Percentiles rank a stretch among this genome's conserved stretches.
These are phyloP conservation scores for Trypanosoma platydactyli DNA, from an alignment of 208 protist species.

Conservation along the genomic window DNA sequence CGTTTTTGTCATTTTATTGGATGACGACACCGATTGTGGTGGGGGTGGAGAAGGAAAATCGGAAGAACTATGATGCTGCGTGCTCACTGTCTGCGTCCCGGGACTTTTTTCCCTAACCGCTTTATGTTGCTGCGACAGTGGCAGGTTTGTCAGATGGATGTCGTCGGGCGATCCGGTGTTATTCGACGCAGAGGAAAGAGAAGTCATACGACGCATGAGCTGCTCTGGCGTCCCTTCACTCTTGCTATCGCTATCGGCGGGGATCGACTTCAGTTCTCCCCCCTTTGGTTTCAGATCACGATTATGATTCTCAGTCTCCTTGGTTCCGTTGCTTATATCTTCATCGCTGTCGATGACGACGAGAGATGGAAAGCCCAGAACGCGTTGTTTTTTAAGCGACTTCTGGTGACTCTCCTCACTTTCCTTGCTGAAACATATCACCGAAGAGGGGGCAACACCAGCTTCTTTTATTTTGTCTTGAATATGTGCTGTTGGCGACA, in stretches of 20 bases:
- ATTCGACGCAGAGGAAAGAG: not conserved
- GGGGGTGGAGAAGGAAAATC: not conserved
- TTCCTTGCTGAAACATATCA: slow-evolving; percentile 2
- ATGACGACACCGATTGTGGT: too few relatives aligned
- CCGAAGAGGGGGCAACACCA: slow-evolving; percentile 20
- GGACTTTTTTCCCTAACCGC: not conserved
- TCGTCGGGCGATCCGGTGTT: not conserved
- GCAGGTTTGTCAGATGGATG: not conserved
- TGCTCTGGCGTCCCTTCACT: slow-evolving; percentile 1
- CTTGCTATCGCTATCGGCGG: not conserved
- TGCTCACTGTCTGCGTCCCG: not conserved
- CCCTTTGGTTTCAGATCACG: not conserved
- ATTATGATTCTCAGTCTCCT: not conserved
- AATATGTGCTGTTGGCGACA: slow-evolving; percentile 27
- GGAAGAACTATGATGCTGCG: not conserved
- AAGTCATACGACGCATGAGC: not conserved
- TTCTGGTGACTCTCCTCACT: slow-evolving; percentile 6
- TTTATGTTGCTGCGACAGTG: not conserved
- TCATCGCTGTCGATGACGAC: slow-evolving; percentile 31
- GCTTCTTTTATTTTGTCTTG: slow-evolving; percentile 20
- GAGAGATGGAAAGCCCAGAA: slow-evolving; percentile 27
- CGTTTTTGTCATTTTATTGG: not conserved
- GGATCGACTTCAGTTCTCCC: too few relatives aligned
- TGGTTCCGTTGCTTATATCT: slow-evolving; percentile 20
- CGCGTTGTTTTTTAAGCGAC: not conserved